Conservation (phyloP, 305 asterid species). For the Fraxinus velutina region DNA sequence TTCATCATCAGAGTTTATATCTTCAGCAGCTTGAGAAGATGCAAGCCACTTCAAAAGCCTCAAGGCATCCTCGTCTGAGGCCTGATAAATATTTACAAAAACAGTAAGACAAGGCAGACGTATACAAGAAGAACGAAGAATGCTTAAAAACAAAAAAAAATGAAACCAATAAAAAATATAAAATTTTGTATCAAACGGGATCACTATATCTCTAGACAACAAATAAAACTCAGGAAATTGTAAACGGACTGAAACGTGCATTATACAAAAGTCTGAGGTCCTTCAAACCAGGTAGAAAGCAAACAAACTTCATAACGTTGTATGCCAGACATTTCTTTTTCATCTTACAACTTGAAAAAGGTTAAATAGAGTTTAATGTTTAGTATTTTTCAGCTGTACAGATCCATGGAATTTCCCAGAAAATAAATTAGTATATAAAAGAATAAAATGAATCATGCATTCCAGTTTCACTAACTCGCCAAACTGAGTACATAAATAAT, state of each 20-base stretch:
- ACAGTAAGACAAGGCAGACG: conserved; percentile 5
- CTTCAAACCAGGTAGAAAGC: background rate
- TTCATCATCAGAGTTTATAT: conserved; percentile 96
- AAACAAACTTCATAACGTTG: background rate
- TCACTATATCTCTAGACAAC: background rate
- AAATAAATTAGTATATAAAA: background rate
- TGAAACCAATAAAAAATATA: background rate
- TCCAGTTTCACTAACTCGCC: background rate
- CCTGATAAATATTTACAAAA: conserved; percentile 43
- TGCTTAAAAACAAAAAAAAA: conserved; percentile 2
- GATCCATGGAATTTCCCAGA: background rate
- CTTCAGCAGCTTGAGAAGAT: conserved; percentile 96
- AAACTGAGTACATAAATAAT: background rate
- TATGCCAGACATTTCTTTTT: background rate
- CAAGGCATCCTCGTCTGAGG: conserved; percentile 69
- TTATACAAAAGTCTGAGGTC: background rate
- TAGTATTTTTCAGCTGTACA: background rate
- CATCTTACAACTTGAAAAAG: background rate
- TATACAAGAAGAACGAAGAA: conserved; percentile 4
- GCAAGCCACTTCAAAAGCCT: conserved; percentile 96
- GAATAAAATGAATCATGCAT: background rate
- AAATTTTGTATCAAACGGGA: background rate
- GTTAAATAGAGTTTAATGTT: background rate
- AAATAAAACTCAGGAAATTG: background rate
- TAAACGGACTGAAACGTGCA: background rate